Conservation (phyloP, 805 yeast species). For the Candida golubevii region DNA sequence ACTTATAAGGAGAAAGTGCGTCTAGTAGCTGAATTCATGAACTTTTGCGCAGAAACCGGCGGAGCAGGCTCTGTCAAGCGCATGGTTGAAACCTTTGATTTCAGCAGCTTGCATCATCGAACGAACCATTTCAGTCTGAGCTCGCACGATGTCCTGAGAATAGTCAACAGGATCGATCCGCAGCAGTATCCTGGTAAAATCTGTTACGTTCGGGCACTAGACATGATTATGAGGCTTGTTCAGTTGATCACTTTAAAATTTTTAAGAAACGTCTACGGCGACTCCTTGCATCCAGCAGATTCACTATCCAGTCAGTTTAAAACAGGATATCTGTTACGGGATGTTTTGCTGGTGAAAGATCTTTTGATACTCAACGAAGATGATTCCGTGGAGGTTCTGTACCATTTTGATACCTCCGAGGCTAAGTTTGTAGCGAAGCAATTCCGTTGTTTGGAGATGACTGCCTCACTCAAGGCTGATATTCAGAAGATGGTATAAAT, state of each 20-base stretch:
- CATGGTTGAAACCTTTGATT: conserved; percentile 7
- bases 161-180: conserved; percentile 9
- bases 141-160: conserved; percentile 8
- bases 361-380: conserved; percentile 1
- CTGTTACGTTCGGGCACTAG: conserved; percentile 12
- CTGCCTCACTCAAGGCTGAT: conserved; percentile 9
- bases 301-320: conserved; percentile 3
- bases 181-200: conserved; percentile 13
- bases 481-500: conserved; percentile 1
- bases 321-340: conserved; percentile 9
- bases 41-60: not conserved
- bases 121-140: conserved; percentile 1
- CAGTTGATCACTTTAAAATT: conserved; percentile 12
- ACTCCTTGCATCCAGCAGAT: not conserved
- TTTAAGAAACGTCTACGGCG: not conserved
- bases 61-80: conserved; percentile 10
- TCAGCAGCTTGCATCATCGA: conserved; percentile 7
- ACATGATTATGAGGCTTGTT: conserved; percentile 11
- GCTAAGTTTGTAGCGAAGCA: conserved; percentile 2
- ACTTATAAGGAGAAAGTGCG: conserved; percentile 16
- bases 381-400: not conserved
- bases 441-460: conserved; percentile 7
- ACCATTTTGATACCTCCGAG: conserved; percentile 2
- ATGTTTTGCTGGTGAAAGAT: conserved; percentile 10
- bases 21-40: conserved; percentile 13